A percentile compares a stretch with the other conserved stretches of the same genome.
Conservation (phyloP, 2,329 filamentous ascomycete species). For the Coleophoma crateriformis region DNA sequence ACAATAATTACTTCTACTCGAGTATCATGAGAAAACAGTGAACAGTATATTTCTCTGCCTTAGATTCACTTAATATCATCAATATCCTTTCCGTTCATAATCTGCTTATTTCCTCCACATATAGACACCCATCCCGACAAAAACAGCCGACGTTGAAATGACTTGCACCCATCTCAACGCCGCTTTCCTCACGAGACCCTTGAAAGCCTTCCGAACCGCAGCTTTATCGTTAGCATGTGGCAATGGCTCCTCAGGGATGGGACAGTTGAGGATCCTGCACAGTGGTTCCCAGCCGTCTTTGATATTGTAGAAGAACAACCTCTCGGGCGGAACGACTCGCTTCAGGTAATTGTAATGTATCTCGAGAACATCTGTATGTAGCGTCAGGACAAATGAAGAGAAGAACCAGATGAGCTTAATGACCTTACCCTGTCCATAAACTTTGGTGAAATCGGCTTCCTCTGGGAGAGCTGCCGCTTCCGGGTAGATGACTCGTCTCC, state of each 20-base stretch:
- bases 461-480: neutral
- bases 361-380: slow-evolving; percentile 3
- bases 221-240: slow-evolving; percentile 21
- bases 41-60: no score
- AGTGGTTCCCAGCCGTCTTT: slow-evolving; percentile 28
- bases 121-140: neutral
- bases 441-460: neutral
- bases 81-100: no score
- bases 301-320: slow-evolving; percentile 10
- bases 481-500: neutral
- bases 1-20: no score
- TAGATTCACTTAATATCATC: no score
- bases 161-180: slow-evolving; percentile 4
- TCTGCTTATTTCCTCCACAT: no score
- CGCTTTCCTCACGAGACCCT: slow-evolving; percentile 1
- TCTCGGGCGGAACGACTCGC: slow-evolving; percentile 5
- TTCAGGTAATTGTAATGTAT: slow-evolving; percentile 9
- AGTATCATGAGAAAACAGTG: no score
- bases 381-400: neutral
- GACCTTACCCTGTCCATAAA: slow-evolving; percentile 5
- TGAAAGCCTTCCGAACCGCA: slow-evolving; percentile 8
- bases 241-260: slow-evolving; percentile 25
- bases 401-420: no score
- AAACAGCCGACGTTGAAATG: slow-evolving; percentile 1
- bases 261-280: slow-evolving; percentile 26